A percentile compares a stretch with the other conserved stretches of the same genome.
phyloP scores from a whole-genome alignment of 345 rosid species.

The Lepidium africanum region DNA sequence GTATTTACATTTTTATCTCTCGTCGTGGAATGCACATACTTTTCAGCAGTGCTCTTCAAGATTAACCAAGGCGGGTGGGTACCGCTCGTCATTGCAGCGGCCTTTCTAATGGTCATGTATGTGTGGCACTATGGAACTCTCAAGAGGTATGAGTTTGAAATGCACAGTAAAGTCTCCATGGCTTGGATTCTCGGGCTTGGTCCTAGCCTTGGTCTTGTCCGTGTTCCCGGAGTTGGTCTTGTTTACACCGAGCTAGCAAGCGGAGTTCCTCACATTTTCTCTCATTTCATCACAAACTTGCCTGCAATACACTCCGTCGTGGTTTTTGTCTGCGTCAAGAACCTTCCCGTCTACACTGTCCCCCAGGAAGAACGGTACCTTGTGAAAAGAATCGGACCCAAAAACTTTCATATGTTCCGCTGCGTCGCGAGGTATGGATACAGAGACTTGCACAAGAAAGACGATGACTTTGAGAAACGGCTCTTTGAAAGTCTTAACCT shows the following conservation, averaged over 20 bases:
- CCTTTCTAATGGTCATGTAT: constrained; percentile 61
- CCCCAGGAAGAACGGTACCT: constrained; percentile 69
- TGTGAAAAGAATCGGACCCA: constrained; percentile 70
- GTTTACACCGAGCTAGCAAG: constrained; percentile 79
- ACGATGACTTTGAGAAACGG: constrained; percentile 62
- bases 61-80: constrained; percentile 83
- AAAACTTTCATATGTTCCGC: constrained; percentile 67
- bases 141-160: constrained; percentile 68
- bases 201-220: constrained; percentile 75
- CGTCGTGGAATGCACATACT: constrained; percentile 57
- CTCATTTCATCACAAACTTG: constrained; percentile 76
- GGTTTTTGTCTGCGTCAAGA: constrained; percentile 65
- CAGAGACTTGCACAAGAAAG: constrained; percentile 73
- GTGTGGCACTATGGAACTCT: constrained; percentile 69
- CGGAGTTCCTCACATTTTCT: constrained; percentile 75
- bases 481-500: constrained; percentile 54
- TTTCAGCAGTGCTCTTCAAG: constrained; percentile 64
- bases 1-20: constrained; percentile 48
- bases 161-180: constrained; percentile 75
- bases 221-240: constrained; percentile 73
- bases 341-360: constrained; percentile 73
- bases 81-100: constrained; percentile 61
- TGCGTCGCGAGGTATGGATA: constrained; percentile 79
- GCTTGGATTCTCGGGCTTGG: constrained; percentile 82
- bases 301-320: constrained; percentile 66